These are phyloP conservation scores for Gloeostereum incarnatum DNA, from an alignment of 768 basidiomycete species.

Conservation along the genomic window DNA sequence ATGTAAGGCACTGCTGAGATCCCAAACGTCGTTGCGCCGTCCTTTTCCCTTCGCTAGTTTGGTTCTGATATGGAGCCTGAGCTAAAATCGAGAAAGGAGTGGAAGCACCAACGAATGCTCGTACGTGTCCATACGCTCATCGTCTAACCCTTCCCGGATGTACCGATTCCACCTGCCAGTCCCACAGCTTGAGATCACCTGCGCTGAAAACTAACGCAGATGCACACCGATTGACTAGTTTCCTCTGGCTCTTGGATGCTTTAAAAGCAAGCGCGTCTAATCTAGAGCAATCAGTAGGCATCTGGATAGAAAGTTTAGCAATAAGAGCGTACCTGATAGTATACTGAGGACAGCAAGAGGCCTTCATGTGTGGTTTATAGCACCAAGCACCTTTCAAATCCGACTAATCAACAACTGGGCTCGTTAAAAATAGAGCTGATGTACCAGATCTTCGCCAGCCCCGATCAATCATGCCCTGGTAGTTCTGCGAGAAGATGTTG, in stretches of 20 bases:
- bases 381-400: slow-evolving; percentile 47
- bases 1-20: slow-evolving; percentile 42
- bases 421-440: slow-evolving; percentile 1
- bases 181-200: background rate
- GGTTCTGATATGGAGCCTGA: background rate
- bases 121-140: slow-evolving; percentile 18
- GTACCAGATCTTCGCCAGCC: slow-evolving; percentile 78
- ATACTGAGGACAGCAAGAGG: slow-evolving; percentile 89
- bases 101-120: background rate
- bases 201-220: background rate
- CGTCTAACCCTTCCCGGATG: slow-evolving; percentile 35
- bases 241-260: slow-evolving; percentile 66
- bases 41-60: slow-evolving; percentile 13
- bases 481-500: slow-evolving; percentile 36
- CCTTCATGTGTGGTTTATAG: slow-evolving; percentile 79
- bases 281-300: slow-evolving; percentile 22
- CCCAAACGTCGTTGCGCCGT: slow-evolving; percentile 23
- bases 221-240: slow-evolving; percentile 58
- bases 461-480: slow-evolving; percentile 76
- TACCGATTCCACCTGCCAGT: slow-evolving; percentile 65
- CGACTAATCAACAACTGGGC: no score
- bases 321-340: slow-evolving; percentile 65
- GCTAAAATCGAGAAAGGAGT: background rate
- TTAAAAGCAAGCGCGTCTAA: slow-evolving; percentile 60
- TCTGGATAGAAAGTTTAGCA: slow-evolving; percentile 1